These are phyloP conservation scores for Moesziomyces sp. DNA, from an alignment of 1,284 basidiomycete species.

Conservation along the genomic window DNA sequence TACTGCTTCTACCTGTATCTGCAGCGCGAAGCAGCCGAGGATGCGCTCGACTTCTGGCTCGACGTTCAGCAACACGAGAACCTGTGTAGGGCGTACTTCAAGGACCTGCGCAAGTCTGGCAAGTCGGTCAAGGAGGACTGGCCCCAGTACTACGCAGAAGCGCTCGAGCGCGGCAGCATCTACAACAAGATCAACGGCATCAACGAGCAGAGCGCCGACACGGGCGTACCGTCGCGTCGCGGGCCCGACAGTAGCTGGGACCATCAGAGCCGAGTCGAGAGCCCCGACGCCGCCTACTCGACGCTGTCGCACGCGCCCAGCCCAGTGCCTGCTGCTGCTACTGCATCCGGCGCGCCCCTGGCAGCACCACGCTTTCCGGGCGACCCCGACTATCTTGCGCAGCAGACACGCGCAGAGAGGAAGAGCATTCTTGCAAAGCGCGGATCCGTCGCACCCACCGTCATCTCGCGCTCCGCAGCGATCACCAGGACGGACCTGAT, in stretches of 20 bases:
- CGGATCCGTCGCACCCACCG: conserved; percentile 58
- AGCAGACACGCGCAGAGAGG: conserved; percentile 49
- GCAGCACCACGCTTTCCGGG: conserved; percentile 58
- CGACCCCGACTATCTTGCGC: conserved; percentile 60
- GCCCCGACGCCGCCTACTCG: conserved; percentile 39
- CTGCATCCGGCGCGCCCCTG: conserved; percentile 16
- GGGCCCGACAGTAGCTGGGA: conserved; percentile 35
- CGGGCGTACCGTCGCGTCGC: conserved; percentile 2
- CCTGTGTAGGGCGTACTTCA: conserved; percentile 96
- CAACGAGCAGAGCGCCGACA: conserved; percentile 37
- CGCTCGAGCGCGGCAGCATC: conserved; percentile 80
- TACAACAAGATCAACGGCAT: conserved; percentile 90
- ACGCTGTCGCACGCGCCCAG: conserved; percentile 29
- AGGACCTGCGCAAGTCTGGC: conserved; percentile 93
- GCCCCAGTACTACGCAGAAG: conserved; percentile 86
- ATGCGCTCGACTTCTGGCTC: conserved; percentile 97
- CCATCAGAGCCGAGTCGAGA: conserved; percentile 39
- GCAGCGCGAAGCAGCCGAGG: conserved; percentile 89
- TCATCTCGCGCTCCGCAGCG: conserved; percentile 85
- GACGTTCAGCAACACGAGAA: conserved; percentile 99
- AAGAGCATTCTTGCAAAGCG: conserved; percentile 58
- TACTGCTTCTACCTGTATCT: conserved; percentile 87
- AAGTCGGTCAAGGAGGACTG: conserved; percentile 91
- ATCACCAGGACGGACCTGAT: conserved; percentile 90
- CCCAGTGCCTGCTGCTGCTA: conserved; percentile 14